Conservation (phyloP, 2,329 filamentous ascomycete species). For the Coniosporium tulheliwenetii region DNA sequence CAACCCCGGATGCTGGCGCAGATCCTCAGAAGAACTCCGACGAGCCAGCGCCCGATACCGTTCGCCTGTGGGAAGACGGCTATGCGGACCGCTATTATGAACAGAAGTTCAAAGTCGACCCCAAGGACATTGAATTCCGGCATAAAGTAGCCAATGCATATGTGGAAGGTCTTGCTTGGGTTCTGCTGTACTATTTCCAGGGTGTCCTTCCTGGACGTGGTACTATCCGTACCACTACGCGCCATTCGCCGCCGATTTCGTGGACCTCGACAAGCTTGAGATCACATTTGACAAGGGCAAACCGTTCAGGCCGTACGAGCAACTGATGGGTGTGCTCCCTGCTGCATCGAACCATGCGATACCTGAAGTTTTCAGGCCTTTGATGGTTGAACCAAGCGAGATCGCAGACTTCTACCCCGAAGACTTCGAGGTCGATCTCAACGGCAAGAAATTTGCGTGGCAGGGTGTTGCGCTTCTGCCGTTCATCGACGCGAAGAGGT, state of each 20-base stretch:
- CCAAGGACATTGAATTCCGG: slow-evolving; percentile 70
- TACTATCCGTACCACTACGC: slow-evolving; percentile 98
- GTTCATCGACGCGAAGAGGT: slow-evolving; percentile 84
- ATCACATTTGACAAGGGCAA: slow-evolving; percentile 71
- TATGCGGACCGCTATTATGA: slow-evolving; percentile 95
- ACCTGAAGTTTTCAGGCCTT: slow-evolving; percentile 69
- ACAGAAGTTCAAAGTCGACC: slow-evolving; percentile 80
- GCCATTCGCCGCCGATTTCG: slow-evolving; percentile 91
- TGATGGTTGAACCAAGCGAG: slow-evolving; percentile 81
- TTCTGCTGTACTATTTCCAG: slow-evolving; percentile 93
- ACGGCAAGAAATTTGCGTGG: slow-evolving; percentile 98
- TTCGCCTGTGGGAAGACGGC: slow-evolving; percentile 86
- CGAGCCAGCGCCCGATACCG: slow-evolving; percentile 59
- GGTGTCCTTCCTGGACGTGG: slow-evolving; percentile 99
- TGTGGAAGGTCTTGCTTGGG: slow-evolving; percentile 89
- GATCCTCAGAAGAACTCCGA: slow-evolving; percentile 34
- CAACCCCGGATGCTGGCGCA: slow-evolving; percentile 34
- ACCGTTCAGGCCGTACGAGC: slow-evolving; percentile 85
- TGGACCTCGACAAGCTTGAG: slow-evolving; percentile 62
- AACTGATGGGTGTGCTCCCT: slow-evolving; percentile 94
- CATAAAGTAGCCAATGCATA: slow-evolving; percentile 83
- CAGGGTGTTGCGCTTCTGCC: slow-evolving; percentile 86
- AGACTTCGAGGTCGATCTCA: slow-evolving; percentile 83
- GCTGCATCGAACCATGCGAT: slow-evolving; percentile 86
- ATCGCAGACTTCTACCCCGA: slow-evolving; percentile 97